Base-by-base conservation (phyloP, 176 grass and related monocot species). In the Hordeum marinum region DNA sequence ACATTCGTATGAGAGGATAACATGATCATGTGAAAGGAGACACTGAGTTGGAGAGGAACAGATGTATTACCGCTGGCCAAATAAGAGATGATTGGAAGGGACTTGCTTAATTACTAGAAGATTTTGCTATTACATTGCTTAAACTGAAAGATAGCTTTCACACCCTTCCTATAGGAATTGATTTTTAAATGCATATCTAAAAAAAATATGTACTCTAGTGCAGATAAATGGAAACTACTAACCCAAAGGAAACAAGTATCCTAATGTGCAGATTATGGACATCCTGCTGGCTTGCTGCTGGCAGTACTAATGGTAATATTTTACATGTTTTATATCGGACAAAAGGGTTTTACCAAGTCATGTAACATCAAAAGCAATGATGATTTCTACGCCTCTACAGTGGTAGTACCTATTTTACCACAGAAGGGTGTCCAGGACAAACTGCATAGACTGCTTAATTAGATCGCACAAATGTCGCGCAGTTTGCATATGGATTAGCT, bases 381-480 rank as follows among this genome's bases (percentile, higher is more conserved):
- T 26, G 64, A 68, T 36, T 26, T 82, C 13, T 76, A 41, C 4
- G 9, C 45, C 45, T 50, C 64, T 45, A 88, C 80, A 52, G 36
- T 87, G 58, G 82, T 84, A 67, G 29, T 29, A 29, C 84, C 90
- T 78, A 83, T 89, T 84, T 83, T 71, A 79, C 80, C 82, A 71
- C 91, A 99, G 76, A 95, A 90, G 85, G 96, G 96, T 75, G 93
- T 99, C 32, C 31, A 86, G 96, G 84, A 99, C 93, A 77, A 99
- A 99, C 76, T 99, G 96, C 76, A 96, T 99, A 77, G 91, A 96
- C 69, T 99, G 96, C 80, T 89, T n/a, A n/a, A n/a, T n/a, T 99
- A 59, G 96, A 99, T 67, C 91, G 90, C 50, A 99, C 90, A 81
- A 99, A 99, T 88, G 91, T 99, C 13, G 93, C 93, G 55, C 96